These are phyloP conservation scores for Glycine latifolia DNA, from an alignment of 306 rosid species.

Conservation along the genomic window DNA sequence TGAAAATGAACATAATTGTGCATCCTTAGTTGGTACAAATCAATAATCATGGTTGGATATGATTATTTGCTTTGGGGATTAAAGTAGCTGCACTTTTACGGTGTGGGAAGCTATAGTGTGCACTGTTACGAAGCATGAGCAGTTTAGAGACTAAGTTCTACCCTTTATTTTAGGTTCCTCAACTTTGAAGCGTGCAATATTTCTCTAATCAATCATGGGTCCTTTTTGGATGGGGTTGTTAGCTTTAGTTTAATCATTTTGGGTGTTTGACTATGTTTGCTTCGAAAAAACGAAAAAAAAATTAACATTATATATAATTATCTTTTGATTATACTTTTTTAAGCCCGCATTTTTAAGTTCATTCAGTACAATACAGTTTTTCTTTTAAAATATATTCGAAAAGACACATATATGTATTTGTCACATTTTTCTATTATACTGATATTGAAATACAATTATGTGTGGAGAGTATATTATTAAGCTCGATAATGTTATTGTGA, in stretches of 20 bases:
- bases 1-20: constrained; percentile 41
- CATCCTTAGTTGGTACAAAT: constrained; percentile 30
- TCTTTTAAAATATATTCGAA: not conserved
- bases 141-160: no score
- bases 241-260: not conserved
- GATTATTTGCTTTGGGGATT: constrained; percentile 37
- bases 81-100: constrained; percentile 28
- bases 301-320: not conserved
- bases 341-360: not conserved
- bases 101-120: not conserved
- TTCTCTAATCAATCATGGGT: not conserved
- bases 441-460: not conserved
- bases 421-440: not conserved
- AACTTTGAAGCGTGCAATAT: not conserved
- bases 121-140: not conserved
- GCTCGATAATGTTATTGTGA: no score
- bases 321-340: not conserved
- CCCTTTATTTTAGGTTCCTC: not conserved
- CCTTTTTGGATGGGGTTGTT: not conserved
- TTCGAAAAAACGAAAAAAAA: not conserved
- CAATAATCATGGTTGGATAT: constrained; percentile 29
- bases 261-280: not conserved
- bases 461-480: no score
- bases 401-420: not conserved
- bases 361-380: not conserved